Evolutionary conservation across 2,329 filamentous ascomycete genomes (phyloP), one percentile per base, ranked within the genome.

Genomic region (Madurella mycetomatis): DNA sequence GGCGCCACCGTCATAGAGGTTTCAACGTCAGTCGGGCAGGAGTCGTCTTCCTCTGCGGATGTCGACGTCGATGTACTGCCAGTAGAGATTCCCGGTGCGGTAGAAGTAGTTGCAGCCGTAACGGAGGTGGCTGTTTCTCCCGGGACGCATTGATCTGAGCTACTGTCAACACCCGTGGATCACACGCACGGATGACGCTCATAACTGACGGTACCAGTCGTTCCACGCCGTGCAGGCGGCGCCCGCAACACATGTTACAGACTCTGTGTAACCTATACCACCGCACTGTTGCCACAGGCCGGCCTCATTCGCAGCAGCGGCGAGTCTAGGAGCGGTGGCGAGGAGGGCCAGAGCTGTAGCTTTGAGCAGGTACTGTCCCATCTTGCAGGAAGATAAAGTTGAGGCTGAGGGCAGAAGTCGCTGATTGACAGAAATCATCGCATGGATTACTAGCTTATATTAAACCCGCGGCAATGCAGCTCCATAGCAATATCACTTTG

Each of bases 101-200:
- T n/a, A n/a, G n/a, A n/a, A n/a, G n/a, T n/a, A n/a, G n/a, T n/a
- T n/a, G n/a, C n/a, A n/a, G n/a, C n/a, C n/a, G n/a, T n/a, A n/a
- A n/a, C n/a, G n/a, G n/a, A n/a, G n/a, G n/a, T 52, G 2, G 52
- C 44, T 30, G 51, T 9, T 7, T 43, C 18, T 13, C 41, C 59
- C 3, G 56, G 61, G 9, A 60, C 44, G 18, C 61, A 63, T 34
- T 63, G 61, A 39, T 51, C 61, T 63, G 44, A 9, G 1, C 12
- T 15, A 9, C 17, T 31, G 47, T 59, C 9, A 55, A 51, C 25
- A 9, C 43, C 8, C 41, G 13, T 15, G 2, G 4, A 46, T 3
- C 17, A 47, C 13, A 15, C 25, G 11, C 9, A 5, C 9, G 31
- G 15, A 4, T n/a, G 2, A 3, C 4, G 25, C 7, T 25, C 25